phyloP scores from a whole-genome alignment of 768 basidiomycete genomes.

The Leucosporidium creatinivorum region DNA sequence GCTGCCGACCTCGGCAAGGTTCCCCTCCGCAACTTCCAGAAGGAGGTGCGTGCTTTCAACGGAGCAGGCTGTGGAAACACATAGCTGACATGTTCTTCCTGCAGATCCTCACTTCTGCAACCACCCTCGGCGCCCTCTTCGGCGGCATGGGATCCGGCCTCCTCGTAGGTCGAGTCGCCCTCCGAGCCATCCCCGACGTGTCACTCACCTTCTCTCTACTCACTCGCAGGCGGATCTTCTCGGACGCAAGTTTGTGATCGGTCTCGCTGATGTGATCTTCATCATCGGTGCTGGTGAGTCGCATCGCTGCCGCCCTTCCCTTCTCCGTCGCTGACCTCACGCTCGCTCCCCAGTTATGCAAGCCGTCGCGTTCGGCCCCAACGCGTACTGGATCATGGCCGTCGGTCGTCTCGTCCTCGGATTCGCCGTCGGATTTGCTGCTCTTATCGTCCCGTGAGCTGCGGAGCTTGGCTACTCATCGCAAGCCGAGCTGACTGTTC shows the following conservation, averaged over 20 bases:
- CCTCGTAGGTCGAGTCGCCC: constrained; percentile 1
- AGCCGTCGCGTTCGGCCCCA: constrained; percentile 20
- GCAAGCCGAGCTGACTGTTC: not conserved
- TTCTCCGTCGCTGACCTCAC: not conserved
- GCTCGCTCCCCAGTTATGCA: constrained; percentile 20
- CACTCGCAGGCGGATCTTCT: constrained; percentile 10
- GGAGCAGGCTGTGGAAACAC: accelerated
- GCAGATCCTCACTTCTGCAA: constrained; percentile 31
- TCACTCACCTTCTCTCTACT: no score
- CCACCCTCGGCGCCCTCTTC: constrained; percentile 31
- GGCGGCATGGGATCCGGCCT: constrained; percentile 28
- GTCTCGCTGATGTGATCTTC: constrained; percentile 26
- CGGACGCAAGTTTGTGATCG: constrained; percentile 33
- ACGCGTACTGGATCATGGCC: constrained; percentile 50
- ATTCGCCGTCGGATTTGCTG: constrained; percentile 45
- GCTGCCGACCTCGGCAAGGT: constrained; percentile 15
- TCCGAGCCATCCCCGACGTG: no score
- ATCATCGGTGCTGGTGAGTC: constrained; percentile 25
- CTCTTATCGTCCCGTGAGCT: constrained; percentile 56
- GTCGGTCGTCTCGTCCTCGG: constrained; percentile 69
- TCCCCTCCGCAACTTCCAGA: constrained; percentile 17
- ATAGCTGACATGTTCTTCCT: not conserved
- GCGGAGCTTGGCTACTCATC: not conserved
- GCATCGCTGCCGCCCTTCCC: no score
- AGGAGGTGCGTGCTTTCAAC: constrained; percentile 20